Evolutionary conservation across 2,329 filamentous ascomycete genomes (phyloP).

Genomic region (Fusarium zealandicum): DNA sequence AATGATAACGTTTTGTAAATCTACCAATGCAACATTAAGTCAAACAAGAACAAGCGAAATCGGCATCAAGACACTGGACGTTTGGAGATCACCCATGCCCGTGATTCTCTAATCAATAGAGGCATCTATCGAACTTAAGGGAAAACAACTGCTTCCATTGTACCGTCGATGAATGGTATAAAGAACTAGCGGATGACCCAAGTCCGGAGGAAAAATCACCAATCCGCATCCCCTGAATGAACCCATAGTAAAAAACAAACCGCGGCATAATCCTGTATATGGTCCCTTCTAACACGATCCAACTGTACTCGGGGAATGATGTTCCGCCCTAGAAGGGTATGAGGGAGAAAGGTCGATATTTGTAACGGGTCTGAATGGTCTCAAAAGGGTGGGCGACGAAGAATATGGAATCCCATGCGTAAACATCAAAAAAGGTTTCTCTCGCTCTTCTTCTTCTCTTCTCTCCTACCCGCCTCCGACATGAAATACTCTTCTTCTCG

Average conservation of each 20-base stretch:
- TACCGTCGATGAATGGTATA: neutral
- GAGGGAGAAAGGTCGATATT: neutral
- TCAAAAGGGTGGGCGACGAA: constrained; percentile 19
- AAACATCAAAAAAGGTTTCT: constrained; percentile 40
- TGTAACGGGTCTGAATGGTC: constrained; percentile 10
- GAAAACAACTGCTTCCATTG: neutral
- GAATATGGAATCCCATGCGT: constrained; percentile 34
- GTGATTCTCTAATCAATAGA: neutral
- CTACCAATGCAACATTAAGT: too few species aligned
- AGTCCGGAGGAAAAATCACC: neutral
- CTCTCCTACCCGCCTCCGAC: constrained; percentile 24
- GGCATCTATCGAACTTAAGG: neutral
- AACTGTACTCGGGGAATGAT: constrained; percentile 7
- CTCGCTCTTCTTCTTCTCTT: constrained; percentile 37
- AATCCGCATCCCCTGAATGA: neutral
- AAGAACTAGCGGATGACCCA: neutral
- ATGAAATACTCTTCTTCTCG: constrained; percentile 20
- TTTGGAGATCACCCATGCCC: neutral
- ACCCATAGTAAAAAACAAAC: neutral
- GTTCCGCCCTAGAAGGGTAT: constrained; percentile 1
- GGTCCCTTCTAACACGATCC: constrained; percentile 26
- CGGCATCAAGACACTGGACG: too few species aligned
- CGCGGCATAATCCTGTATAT: constrained; percentile 31
- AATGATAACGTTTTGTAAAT: neutral
- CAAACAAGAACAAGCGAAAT: too few species aligned